These are phyloP conservation scores for Arthrobotrys musiformis DNA, from an alignment of 2,329 filamentous ascomycete species.

Conservation along the genomic window DNA sequence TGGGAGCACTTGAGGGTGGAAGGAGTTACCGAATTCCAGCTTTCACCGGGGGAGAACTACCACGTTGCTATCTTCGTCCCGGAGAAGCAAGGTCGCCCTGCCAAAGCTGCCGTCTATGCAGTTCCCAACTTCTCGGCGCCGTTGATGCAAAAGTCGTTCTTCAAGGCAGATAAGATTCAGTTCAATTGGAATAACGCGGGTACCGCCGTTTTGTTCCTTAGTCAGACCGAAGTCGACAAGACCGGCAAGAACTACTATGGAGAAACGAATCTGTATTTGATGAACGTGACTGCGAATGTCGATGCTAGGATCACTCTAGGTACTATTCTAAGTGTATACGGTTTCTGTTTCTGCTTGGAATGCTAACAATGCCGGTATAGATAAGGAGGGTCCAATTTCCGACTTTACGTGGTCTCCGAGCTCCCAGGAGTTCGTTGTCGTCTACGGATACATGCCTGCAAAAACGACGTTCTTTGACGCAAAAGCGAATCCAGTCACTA, in stretches of 20 bases:
- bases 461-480: constrained; percentile 98
- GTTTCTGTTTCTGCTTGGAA: neutral
- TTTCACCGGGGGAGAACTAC: constrained; percentile 89
- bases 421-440: constrained; percentile 95
- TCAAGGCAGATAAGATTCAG: constrained; percentile 98
- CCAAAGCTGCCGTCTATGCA: constrained; percentile 91
- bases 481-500: constrained; percentile 82
- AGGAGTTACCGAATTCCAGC: constrained; percentile 86
- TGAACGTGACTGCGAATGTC: constrained; percentile 89
- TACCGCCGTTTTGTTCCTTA: constrained; percentile 90
- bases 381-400: constrained; percentile 98
- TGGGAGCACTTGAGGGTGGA: constrained; percentile 97
- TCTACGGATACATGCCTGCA: constrained; percentile 98
- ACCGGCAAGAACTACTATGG: constrained; percentile 99
- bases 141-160: constrained; percentile 97
- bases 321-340: constrained; percentile 60
- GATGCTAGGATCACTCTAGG: constrained; percentile 87
- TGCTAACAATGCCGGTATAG: constrained; percentile 63
- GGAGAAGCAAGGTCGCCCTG: constrained; percentile 95
- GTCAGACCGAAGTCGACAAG: constrained; percentile 97
- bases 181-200: constrained; percentile 97
- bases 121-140: constrained; percentile 84
- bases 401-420: constrained; percentile 99
- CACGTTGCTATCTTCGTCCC: constrained; percentile 95
- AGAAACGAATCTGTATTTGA: constrained; percentile 94